Evolutionary conservation across 805 yeast species (phyloP).

Genomic region (Tetrapisispora pingtungensis): DNA sequence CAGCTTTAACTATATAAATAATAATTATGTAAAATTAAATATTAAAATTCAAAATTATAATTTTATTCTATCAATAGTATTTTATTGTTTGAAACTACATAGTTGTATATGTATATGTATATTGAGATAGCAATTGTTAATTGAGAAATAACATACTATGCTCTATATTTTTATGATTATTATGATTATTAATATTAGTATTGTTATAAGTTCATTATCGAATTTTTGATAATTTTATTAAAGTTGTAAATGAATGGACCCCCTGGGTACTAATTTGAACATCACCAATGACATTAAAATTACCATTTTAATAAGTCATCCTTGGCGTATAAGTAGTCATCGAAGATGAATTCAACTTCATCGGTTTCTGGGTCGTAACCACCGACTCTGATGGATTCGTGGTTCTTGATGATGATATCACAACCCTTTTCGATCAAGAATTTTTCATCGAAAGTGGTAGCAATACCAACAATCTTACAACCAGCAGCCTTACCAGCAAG

Average conservation of each 20-base stretch:
- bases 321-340: slow-evolving; percentile 32
- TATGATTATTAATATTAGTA: background rate
- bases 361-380: slow-evolving; percentile 39
- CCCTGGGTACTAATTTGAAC: background rate
- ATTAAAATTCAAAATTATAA: background rate
- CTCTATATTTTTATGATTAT: background rate
- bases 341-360: slow-evolving; percentile 30
- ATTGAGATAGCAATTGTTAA: background rate
- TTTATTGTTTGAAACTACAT: background rate
- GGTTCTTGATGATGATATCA: slow-evolving; percentile 67
- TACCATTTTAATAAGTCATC: slow-evolving; percentile 30
- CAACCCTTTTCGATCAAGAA: slow-evolving; percentile 69
- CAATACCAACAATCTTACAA: slow-evolving; percentile 72
- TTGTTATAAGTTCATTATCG: slow-evolving; percentile 8
- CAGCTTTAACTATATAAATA: no score
- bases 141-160: background rate
- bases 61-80: slow-evolving; percentile 1
- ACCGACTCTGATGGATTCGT: slow-evolving; percentile 49
- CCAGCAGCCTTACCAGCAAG: slow-evolving; percentile 78
- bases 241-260: background rate
- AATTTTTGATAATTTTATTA: background rate
- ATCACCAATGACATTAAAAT: slow-evolving; percentile 1
- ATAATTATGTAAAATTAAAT: no score
- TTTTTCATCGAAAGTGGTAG: slow-evolving; percentile 65
- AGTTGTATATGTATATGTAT: background rate